Evolutionary conservation across 768 basidiomycete genomes (phyloP), one percentile per base, ranked within the genome.

Genomic region (Lactarius pseudohatsudake): DNA sequence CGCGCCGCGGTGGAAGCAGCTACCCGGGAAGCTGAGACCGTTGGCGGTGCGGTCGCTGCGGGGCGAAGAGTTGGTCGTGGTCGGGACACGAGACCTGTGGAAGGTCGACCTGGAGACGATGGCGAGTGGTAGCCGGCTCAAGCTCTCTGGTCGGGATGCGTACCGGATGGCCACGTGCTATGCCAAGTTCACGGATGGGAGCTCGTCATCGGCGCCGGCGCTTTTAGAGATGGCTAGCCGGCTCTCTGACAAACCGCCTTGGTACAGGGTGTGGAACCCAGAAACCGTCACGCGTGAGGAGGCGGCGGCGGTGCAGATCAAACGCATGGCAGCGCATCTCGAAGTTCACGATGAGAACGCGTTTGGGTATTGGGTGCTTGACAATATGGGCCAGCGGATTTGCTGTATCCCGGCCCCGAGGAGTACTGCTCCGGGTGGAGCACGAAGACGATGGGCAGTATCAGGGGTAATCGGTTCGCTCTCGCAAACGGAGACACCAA

Each of bases 351-450:
- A 55, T 38, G 59, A 59, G 26, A 45, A 20, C 4, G 13, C 50
- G 41, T 59, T 59, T 11, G 61, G 58, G 4, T 26, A 67, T 54
- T 67, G 66, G 66, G 61, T 67, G n/a, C 66, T 67, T 20, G 58
- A 62, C 16, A 67, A 63, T 50, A 43, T 30, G 57, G 62, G 66
- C 13, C 47, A 59, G 50, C 57, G 62, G 15, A 36, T 63, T 18
- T 63, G 66, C 41, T 67, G 66, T n/a, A 47, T 67, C 6, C 66
- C n/a, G n/a, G n/a, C n/a, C n/a, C 66, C 16, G 66, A 67, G 53
- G 66, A 67, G 26, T 55, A 67, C 57, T 63, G 66, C 32, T 62
- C 61, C 3, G 55, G 36, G 3, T 67, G 66, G 66, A 16, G 57
- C 36, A n/a, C 9, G 20, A 45, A 34, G 26, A 11, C 61, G 32